These are phyloP conservation scores for Sclerotinia minor DNA, from an alignment of 2,329 filamentous ascomycete genomes.

Conservation along the genomic window DNA sequence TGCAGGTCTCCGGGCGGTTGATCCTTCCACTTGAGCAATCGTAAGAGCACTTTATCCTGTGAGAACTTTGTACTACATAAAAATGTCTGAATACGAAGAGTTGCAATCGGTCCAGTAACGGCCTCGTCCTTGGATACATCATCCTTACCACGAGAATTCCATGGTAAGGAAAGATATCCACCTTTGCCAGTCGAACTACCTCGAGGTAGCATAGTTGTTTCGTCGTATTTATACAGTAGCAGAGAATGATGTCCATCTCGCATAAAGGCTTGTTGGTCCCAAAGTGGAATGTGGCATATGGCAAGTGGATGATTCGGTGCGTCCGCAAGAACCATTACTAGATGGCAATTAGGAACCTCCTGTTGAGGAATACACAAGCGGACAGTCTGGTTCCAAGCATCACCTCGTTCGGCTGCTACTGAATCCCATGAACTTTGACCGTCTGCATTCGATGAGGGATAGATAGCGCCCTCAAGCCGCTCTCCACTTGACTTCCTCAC, in stretches of 20 bases:
- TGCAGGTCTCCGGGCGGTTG: slow-evolving; percentile 70
- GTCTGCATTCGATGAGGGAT: slow-evolving; percentile 76
- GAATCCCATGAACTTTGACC: slow-evolving; percentile 86
- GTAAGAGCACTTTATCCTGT: slow-evolving; percentile 83
- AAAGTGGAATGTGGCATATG: slow-evolving; percentile 87
- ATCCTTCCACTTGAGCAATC: slow-evolving; percentile 84
- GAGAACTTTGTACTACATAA: slow-evolving; percentile 94
- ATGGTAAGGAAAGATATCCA: slow-evolving; percentile 83
- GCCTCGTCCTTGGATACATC: slow-evolving; percentile 69
- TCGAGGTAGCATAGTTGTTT: slow-evolving; percentile 72
- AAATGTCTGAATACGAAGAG: slow-evolving; percentile 77
- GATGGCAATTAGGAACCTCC: slow-evolving; percentile 78
- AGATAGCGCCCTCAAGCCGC: slow-evolving; percentile 85
- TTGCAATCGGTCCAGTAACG: slow-evolving; percentile 75
- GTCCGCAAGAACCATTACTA: slow-evolving; percentile 88
- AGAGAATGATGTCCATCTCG: slow-evolving; percentile 80
- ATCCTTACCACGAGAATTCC: slow-evolving; percentile 68
- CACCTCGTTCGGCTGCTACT: slow-evolving; percentile 73
- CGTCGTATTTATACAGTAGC: slow-evolving; percentile 87
- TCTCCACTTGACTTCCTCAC: slow-evolving; percentile 78
- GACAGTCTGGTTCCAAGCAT: slow-evolving; percentile 85
- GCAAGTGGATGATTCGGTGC: slow-evolving; percentile 86
- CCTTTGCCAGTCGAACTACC: slow-evolving; percentile 68
- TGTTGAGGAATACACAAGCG: slow-evolving; percentile 75
- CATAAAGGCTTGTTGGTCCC: slow-evolving; percentile 88